A percentile compares a stretch with the other conserved stretches of the same genome.
Conservation (phyloP, 1,284 basidiomycete species). For the Puccinia sorghi region DNA sequence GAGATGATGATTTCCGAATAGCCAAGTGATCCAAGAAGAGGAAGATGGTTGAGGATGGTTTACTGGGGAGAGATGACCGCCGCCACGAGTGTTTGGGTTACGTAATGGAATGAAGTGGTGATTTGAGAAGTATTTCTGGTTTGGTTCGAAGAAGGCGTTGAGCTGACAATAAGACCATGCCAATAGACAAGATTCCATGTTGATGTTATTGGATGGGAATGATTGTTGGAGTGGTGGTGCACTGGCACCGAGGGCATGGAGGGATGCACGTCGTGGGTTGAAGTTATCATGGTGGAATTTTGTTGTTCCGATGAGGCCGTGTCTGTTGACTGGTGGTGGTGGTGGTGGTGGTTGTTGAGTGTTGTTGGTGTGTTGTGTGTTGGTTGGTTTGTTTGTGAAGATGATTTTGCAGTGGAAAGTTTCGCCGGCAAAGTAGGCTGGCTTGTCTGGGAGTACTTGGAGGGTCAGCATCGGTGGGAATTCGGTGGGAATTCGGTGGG, state of each 20-base stretch:
- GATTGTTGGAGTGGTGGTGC: neutral
- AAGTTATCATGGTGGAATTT: neutral
- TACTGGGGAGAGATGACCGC: constrained; percentile 5
- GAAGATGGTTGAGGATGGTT: too few species aligned
- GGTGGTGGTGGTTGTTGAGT: neutral
- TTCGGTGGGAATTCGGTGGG: too few species aligned
- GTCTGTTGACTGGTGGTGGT: neutral
- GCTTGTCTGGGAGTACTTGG: constrained; percentile 10
- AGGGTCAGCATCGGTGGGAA: neutral
- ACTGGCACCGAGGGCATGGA: neutral
- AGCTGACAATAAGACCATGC: constrained; percentile 47
- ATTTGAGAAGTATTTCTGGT: neutral
- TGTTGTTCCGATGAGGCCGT: neutral
- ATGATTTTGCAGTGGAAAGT: constrained; percentile 23
- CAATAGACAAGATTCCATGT: neutral
- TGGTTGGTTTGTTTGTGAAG: constrained; percentile 28
- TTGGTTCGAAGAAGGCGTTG: constrained; percentile 20
- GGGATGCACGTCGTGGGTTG: neutral
- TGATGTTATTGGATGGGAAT: neutral
- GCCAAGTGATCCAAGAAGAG: too few species aligned
- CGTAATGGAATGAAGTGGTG: neutral
- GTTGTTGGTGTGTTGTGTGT: neutral
- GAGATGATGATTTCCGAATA: too few species aligned
- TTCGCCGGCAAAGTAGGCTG: constrained; percentile 48
- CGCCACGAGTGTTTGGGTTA: neutral